A percentile compares a stretch with the other conserved stretches of the same genome.
phyloP scores from a whole-genome alignment of 257 asterid genomes.

The Fraxinus pennsylvanica region DNA sequence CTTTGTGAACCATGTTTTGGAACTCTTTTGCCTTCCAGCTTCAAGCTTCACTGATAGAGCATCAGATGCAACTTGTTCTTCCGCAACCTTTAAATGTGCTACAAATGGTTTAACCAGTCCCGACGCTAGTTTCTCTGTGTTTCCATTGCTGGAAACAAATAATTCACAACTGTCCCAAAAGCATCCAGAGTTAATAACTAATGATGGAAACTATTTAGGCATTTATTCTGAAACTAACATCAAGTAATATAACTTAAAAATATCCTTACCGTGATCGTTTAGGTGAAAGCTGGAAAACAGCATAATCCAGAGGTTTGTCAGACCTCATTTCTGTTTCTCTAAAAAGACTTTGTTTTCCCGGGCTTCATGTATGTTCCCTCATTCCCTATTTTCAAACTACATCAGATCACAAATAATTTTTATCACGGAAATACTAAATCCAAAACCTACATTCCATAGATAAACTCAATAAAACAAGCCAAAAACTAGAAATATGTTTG shows the following conservation, averaged over 20 bases:
- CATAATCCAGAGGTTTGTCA: slow-evolving; percentile 76
- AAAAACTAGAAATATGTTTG: background rate
- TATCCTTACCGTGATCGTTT: slow-evolving; percentile 67
- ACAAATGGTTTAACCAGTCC: slow-evolving; percentile 87
- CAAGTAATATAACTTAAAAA: background rate
- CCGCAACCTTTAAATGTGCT: slow-evolving; percentile 69
- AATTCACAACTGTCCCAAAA: slow-evolving; percentile 73
- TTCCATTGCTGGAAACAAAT: slow-evolving; percentile 72
- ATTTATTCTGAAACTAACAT: background rate
- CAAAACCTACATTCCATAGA: background rate
- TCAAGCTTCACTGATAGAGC: slow-evolving; percentile 81
- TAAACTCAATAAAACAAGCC: background rate
- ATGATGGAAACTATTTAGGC: background rate
- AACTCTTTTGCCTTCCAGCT: slow-evolving; percentile 51
- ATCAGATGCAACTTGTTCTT: slow-evolving; percentile 72
- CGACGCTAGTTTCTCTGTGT: slow-evolving; percentile 84
- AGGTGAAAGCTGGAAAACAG: slow-evolving; percentile 85
- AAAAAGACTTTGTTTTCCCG: slow-evolving; percentile 23
- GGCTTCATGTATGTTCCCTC: slow-evolving; percentile 35
- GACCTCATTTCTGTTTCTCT: slow-evolving; percentile 57
- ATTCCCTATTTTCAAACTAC: slow-evolving; percentile 19
- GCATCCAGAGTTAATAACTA: slow-evolving; percentile 16
- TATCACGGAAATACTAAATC: background rate
- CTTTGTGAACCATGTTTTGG: slow-evolving; percentile 85
- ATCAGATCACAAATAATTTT: background rate